Evolutionary conservation across 1,139 yeast species (phyloP), one percentile per base, ranked within the genome.

Genomic region (Tardiomyces blankii): DNA sequence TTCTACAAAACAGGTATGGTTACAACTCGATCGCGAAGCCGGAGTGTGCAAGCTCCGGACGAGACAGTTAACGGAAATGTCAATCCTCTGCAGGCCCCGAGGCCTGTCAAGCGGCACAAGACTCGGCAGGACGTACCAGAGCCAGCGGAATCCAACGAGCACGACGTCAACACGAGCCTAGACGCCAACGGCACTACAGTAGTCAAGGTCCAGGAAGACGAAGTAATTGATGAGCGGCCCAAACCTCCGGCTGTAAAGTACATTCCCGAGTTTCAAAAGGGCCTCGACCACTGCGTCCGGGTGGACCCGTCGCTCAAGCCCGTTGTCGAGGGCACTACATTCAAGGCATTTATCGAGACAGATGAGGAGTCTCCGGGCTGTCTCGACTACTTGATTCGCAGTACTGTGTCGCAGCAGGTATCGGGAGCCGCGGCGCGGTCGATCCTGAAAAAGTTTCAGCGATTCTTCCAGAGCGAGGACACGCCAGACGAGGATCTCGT

Each of bases 341-440:
- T 68, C 49, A 49, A 58, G 1, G 44, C 56, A 2, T 64, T 62
- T 40, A 46, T 49, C 14, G 41, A n/a, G 3, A 48, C 49, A 3
- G 48, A 47, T 35, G 49, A 46, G 18, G 50, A 42, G 32, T 70
- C 49, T 54, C 56, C 52, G 58, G 72, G 49, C 2, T 54, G 60
- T 59, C 68, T 69, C 54, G 61, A 65, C 61, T 55, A 75, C 65
- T 59, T 77, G 7, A 68, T 70, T 0, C 63, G 73, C 43, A 72
- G 77, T 8, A 56, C 87, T 7, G 74, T 85, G 14, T 76, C 85
- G 0, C 96, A 88, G 64, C 96, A 88, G 60, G 81, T 88, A 4
- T 82, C 91, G 53, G 95, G 95, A 1, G 73, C 78, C 0, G 93
- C 96, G 0, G 96, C 96, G 0, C 64, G 59, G 12, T 72, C 89